Evolutionary conservation across 257 asterid species (phyloP), one percentile per base, ranked within the genome.

Genomic region (Jaltomata sinuosa): DNA sequence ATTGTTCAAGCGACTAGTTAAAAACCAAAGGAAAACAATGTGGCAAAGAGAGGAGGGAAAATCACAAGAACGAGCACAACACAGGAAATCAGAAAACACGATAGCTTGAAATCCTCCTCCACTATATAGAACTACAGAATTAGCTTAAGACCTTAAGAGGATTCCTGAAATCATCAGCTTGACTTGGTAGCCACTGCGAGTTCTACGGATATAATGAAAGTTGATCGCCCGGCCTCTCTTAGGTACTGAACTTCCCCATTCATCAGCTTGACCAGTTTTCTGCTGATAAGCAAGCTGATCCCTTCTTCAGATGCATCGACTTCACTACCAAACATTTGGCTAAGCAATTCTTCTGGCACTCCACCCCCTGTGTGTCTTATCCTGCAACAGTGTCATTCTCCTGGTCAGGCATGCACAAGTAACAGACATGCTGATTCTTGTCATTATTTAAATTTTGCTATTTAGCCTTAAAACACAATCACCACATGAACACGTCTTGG

Each of bases 181-280:
- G 88, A 72, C 83, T 86, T 87, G 34, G 79, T 91, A 40, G 97
- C 91, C 67, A 94, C 92, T 32, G 98, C 99, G 18, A 97, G 95
- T 83, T 97, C 98, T 3, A 92, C 91, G 4, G 91, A 79, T 68
- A 97, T 83, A 83, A 95, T 97, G 88, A 97, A 97, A n/a, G 97
- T 91, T n/a, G 98, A 93, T 67, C 89, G 74, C 8, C 93, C 94
- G 0, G 97, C 97, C 89, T 93, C 98, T 89, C 96, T 93, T 64
- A 94, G 94, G 87, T 97, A 95, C 91, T 94, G 97, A 83, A 97
- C 96, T 40, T 97, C 99, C 64, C 99, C 99, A 53, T 95, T 97
- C 99, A 97, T 97, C 21, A 93, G 96, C 91, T 94, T 97, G 91
- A 95, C 94, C 84, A 97, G 89, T 81, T 95, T 97, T 83, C 98